Conservation (phyloP, 2,329 filamentous ascomycete species). For the Septoria petroselini region DNA sequence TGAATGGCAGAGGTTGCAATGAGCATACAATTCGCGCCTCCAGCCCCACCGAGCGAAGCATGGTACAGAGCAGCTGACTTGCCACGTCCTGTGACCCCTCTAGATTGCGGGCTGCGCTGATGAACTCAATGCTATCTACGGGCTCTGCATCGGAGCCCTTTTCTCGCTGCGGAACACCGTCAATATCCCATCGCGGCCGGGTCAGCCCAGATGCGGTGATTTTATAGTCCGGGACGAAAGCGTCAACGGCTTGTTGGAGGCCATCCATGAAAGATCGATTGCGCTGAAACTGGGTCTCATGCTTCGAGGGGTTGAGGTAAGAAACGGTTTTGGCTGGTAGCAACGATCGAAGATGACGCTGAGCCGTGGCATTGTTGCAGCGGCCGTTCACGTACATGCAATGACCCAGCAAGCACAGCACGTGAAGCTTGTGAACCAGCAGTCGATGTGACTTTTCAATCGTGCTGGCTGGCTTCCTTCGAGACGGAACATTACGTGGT, state of each 20-base stretch:
- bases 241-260: constrained; percentile 63
- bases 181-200: constrained; percentile 68
- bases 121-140: constrained; percentile 61
- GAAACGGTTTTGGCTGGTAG: constrained; percentile 63
- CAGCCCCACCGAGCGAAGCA: constrained; percentile 79
- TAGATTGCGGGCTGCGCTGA: constrained; percentile 63
- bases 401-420: constrained; percentile 79
- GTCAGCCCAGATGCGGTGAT: constrained; percentile 69
- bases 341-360: constrained; percentile 57
- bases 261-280: constrained; percentile 76
- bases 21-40: constrained; percentile 84
- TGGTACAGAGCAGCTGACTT: constrained; percentile 83
- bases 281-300: constrained; percentile 69
- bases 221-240: constrained; percentile 68
- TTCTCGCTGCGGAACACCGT: constrained; percentile 46
- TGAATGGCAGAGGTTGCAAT: constrained; percentile 74
- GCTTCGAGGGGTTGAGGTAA: constrained; percentile 65
- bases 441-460: constrained; percentile 62
- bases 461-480: constrained; percentile 54
- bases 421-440: constrained; percentile 79
- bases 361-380: constrained; percentile 61
- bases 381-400: constrained; percentile 74
- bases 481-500: constrained; percentile 38
- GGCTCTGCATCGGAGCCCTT: constrained; percentile 18
- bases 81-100: constrained; percentile 85